Conservation (phyloP, 164 flowering plant genomes). For the grape (Vitis vinifera) region DNA sequence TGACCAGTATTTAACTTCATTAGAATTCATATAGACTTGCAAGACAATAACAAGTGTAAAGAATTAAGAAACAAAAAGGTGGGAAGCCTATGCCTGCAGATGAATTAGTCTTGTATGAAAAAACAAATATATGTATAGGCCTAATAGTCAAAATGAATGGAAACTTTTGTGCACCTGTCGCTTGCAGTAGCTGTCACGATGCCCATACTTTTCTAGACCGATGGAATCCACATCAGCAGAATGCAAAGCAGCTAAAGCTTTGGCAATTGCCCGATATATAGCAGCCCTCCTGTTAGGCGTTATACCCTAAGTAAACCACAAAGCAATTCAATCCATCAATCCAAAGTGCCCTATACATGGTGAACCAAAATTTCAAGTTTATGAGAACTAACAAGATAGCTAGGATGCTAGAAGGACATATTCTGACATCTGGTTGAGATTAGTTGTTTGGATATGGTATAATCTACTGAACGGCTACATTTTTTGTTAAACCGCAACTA, state of each 20-base stretch:
- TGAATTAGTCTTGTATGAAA: too few species aligned
- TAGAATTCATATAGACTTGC: background rate
- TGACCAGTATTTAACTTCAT: background rate
- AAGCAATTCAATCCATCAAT: background rate
- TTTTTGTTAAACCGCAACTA: too few species aligned
- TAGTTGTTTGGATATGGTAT: too few species aligned
- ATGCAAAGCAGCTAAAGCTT: slow-evolving; percentile 74
- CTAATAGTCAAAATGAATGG: background rate
- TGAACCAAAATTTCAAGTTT: background rate
- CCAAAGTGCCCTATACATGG: background rate
- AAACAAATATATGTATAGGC: background rate
- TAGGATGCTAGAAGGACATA: too few species aligned
- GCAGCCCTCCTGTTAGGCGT: slow-evolving; percentile 56
- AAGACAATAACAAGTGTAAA: background rate
- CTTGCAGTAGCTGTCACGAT: slow-evolving; percentile 71
- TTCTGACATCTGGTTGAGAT: too few species aligned
- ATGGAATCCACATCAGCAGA: slow-evolving; percentile 69
- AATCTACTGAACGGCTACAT: too few species aligned
- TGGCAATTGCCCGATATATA: slow-evolving; percentile 66
- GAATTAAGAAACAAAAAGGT: too few species aligned
- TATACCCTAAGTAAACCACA: slow-evolving; percentile 53
- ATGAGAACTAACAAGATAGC: too few species aligned
- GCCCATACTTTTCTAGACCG: slow-evolving; percentile 77
- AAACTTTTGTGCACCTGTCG: slow-evolving; percentile 58
- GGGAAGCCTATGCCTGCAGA: too few species aligned